These are phyloP conservation scores for Ustilago esculenta DNA, from an alignment of 1,284 basidiomycete genomes.

Conservation along the genomic window DNA sequence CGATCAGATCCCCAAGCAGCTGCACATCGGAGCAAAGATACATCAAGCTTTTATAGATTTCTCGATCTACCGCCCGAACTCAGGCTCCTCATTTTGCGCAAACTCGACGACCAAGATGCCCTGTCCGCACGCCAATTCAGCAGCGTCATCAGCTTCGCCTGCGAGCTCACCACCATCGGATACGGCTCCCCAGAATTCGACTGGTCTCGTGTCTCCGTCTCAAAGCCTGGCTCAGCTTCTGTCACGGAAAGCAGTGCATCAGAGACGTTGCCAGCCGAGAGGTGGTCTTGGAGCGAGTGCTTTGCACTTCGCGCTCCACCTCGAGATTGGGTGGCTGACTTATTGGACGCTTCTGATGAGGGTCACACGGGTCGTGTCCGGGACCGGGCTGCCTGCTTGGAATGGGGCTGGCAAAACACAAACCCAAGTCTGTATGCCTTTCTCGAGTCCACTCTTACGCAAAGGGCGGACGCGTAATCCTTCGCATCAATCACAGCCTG, in stretches of 20 bases:
- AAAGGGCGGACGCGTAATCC: slow-evolving; percentile 10
- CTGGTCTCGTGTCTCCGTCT: slow-evolving; percentile 4
- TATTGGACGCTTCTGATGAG: slow-evolving; percentile 3
- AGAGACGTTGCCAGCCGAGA: slow-evolving; percentile 13
- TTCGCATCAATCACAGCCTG: too few species aligned
- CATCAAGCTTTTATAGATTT: slow-evolving; percentile 17
- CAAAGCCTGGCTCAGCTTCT: too few species aligned
- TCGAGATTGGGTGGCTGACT: slow-evolving; percentile 30
- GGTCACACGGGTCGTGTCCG: too few species aligned
- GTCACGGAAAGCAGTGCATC: neutral
- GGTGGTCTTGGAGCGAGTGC: slow-evolving; percentile 34
- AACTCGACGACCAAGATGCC: slow-evolving; percentile 7
- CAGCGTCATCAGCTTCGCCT: slow-evolving; percentile 36
- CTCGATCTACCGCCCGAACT: slow-evolving; percentile 35
- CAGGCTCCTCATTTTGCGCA: slow-evolving; percentile 21
- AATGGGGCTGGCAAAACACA: neutral
- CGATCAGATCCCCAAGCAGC: neutral
- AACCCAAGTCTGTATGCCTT: slow-evolving; percentile 11
- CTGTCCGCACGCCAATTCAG: slow-evolving; percentile 26
- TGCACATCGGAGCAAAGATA: neutral
- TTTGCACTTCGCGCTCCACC: slow-evolving; percentile 21
- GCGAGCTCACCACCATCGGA: slow-evolving; percentile 37
- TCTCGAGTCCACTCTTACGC: slow-evolving; percentile 19
- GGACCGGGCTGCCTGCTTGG: too few species aligned
- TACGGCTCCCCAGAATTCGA: slow-evolving; percentile 21